Evolutionary conservation across 306 rosid species (phyloP).

Genomic region (Rosa chinensis): DNA sequence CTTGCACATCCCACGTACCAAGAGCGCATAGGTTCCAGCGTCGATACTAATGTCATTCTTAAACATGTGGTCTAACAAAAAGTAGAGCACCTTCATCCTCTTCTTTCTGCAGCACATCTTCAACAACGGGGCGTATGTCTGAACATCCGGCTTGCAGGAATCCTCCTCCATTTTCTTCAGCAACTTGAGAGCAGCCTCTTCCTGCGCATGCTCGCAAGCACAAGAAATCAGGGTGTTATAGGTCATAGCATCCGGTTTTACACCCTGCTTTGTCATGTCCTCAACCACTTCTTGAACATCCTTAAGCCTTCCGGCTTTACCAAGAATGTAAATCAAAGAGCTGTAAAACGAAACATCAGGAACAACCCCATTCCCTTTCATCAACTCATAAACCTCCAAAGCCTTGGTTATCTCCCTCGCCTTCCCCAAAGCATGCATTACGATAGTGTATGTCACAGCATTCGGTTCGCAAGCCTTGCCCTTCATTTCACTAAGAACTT

Average conservation of each 20-base stretch:
- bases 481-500: conserved; percentile 74
- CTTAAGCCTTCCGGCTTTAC: conserved; percentile 31
- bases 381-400: conserved; percentile 23
- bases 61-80: conserved; percentile 78
- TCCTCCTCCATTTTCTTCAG: conserved; percentile 78
- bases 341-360: conserved; percentile 28
- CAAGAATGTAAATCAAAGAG: conserved; percentile 25
- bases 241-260: conserved; percentile 41
- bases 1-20: conserved; percentile 52
- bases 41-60: conserved; percentile 60
- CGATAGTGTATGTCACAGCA: conserved; percentile 28
- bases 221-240: conserved; percentile 60
- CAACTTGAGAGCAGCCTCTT: conserved; percentile 80
- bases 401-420: conserved; percentile 30
- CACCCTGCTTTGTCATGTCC: conserved; percentile 25
- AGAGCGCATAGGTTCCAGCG: conserved; percentile 52
- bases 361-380: conserved; percentile 20
- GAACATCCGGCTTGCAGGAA: conserved; percentile 49
- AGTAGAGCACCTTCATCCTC: conserved; percentile 73
- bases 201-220: conserved; percentile 64
- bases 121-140: conserved; percentile 74
- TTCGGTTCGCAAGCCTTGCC: conserved; percentile 77
- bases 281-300: conserved; percentile 22
- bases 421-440: conserved; percentile 36
- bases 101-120: conserved; percentile 84